phyloP scores from a whole-genome alignment of 1,284 basidiomycete species.

The Rhodotorula mucilaginosa region DNA sequence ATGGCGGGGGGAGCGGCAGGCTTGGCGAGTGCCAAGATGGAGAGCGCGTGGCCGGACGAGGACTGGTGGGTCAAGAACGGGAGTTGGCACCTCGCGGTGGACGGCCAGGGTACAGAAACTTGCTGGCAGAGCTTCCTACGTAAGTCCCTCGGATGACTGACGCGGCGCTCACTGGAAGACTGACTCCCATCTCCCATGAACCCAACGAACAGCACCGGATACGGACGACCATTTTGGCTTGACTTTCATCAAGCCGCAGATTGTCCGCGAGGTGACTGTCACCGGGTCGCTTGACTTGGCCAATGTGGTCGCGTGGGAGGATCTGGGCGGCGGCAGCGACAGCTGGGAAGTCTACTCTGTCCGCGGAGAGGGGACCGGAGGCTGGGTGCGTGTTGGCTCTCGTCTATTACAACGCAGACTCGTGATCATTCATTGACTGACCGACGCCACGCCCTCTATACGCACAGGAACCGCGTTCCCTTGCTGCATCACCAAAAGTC shows the following conservation, averaged over 20 bases:
- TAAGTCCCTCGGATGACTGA: neutral
- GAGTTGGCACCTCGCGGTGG: conserved; percentile 42
- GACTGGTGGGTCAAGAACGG: conserved; percentile 28
- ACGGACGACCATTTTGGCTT: conserved; percentile 37
- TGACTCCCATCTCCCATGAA: too few relatives aligned
- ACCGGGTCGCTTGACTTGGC: conserved; percentile 34
- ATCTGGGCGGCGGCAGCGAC: conserved; percentile 31
- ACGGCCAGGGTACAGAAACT: conserved; percentile 32
- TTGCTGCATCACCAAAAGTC: neutral
- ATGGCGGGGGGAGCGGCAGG: neutral
- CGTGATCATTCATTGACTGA: neutral
- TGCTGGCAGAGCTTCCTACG: conserved; percentile 35
- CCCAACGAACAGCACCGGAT: conserved; percentile 20
- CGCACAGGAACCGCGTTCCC: conserved; percentile 18
- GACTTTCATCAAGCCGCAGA: conserved; percentile 24
- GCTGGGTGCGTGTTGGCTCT: conserved; percentile 23
- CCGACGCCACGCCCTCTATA: too few relatives aligned
- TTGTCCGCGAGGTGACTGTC: conserved; percentile 20
- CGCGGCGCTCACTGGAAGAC: neutral
- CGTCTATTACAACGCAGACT: neutral
- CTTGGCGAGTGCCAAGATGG: neutral
- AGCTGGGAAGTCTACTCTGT: conserved; percentile 39
- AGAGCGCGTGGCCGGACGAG: conserved; percentile 22
- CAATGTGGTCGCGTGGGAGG: conserved; percentile 37
- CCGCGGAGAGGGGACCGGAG: conserved; percentile 20